These are phyloP conservation scores for Eucalyptus decipiens DNA, from an alignment of 345 rosid genomes.

Conservation along the genomic window DNA sequence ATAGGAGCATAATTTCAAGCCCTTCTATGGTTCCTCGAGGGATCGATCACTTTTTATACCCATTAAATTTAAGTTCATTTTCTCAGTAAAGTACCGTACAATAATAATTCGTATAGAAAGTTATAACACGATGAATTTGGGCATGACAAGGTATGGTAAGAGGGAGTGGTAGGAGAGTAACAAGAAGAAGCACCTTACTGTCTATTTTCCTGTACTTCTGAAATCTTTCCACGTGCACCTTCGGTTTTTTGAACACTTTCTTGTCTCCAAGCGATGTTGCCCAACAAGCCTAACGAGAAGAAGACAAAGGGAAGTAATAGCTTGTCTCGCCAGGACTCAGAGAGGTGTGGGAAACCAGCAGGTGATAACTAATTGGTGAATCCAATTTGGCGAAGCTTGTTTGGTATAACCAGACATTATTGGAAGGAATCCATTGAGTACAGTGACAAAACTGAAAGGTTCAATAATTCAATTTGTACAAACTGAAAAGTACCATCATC, in stretches of 20 bases:
- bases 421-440: background rate
- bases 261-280: background rate
- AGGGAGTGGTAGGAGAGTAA: background rate
- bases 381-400: background rate
- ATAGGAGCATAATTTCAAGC: background rate
- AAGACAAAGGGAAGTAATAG: background rate
- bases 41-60: background rate
- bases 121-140: background rate
- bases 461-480: background rate
- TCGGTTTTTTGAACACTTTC: background rate
- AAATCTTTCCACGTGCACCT: background rate
- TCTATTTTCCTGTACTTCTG: background rate
- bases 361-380: background rate
- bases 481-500: background rate
- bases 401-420: background rate
- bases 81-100: background rate
- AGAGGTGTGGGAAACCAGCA: background rate
- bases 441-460: background rate
- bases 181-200: background rate
- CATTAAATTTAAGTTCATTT: background rate
- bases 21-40: background rate
- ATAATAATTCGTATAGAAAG: background rate
- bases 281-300: background rate
- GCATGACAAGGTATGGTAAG: background rate
- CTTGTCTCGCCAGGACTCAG: background rate